Conservation (phyloP, 306 rosid species). For the Ochetophila trinervis region DNA sequence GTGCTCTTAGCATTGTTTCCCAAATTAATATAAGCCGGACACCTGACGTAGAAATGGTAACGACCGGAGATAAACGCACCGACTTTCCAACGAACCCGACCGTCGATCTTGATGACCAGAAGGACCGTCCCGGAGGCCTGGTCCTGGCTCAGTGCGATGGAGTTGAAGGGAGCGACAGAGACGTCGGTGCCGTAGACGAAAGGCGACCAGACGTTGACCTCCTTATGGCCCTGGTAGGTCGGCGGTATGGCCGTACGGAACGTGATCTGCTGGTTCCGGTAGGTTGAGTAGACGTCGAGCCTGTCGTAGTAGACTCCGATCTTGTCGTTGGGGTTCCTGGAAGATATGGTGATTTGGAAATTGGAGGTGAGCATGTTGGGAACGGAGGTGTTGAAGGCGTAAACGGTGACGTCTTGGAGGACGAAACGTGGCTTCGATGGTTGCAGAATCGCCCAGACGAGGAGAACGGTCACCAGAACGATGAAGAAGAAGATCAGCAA, state of each 20-base stretch:
- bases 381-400: slow-evolving; percentile 69
- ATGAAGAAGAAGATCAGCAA: slow-evolving; percentile 52
- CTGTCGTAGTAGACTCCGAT: slow-evolving; percentile 87
- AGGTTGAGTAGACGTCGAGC: slow-evolving; percentile 57
- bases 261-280: slow-evolving; percentile 74
- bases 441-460: slow-evolving; percentile 69
- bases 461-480: slow-evolving; percentile 48
- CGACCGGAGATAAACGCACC: slow-evolving; percentile 59
- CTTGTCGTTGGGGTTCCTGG: slow-evolving; percentile 78
- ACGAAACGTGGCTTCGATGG: slow-evolving; percentile 75
- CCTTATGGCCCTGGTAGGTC: slow-evolving; percentile 82
- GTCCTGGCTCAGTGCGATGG: slow-evolving; percentile 37
- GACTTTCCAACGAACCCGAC: slow-evolving; percentile 81
- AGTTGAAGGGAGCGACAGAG: slow-evolving; percentile 77
- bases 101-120: slow-evolving; percentile 49
- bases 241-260: slow-evolving; percentile 63
- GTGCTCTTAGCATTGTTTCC: slow-evolving; percentile 23
- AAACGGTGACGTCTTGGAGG: slow-evolving; percentile 84
- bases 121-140: slow-evolving; percentile 43
- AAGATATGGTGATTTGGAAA: slow-evolving; percentile 65
- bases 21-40: slow-evolving; percentile 61
- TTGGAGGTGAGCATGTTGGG: slow-evolving; percentile 67
- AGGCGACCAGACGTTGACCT: slow-evolving; percentile 80
- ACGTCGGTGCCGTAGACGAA: slow-evolving; percentile 61
- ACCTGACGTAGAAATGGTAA: slow-evolving; percentile 62